These are phyloP conservation scores for Exophiala sideris DNA, from an alignment of 2,329 filamentous ascomycete genomes.

Conservation along the genomic window DNA sequence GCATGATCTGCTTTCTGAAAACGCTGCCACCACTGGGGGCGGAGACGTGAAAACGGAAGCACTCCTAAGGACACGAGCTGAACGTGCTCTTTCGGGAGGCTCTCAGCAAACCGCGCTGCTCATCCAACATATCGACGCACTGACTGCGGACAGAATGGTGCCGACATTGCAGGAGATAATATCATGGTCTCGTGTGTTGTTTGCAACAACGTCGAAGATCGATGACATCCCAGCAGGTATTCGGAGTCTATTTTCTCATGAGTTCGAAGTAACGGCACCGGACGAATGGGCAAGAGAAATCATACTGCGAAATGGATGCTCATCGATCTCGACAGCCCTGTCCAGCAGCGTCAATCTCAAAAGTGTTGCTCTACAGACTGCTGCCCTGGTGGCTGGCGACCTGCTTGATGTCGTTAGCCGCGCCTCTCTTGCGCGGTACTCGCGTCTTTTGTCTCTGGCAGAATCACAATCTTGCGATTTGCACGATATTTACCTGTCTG, in stretches of 20 bases:
- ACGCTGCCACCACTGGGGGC: constrained; percentile 65
- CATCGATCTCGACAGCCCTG: constrained; percentile 70
- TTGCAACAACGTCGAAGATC: constrained; percentile 92
- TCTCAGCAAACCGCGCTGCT: constrained; percentile 77
- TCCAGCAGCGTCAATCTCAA: constrained; percentile 80
- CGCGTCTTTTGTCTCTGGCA: constrained; percentile 72
- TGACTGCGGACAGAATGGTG: constrained; percentile 88
- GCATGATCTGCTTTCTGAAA: constrained; percentile 92
- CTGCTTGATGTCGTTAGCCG: constrained; percentile 91
- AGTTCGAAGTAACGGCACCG: constrained; percentile 87
- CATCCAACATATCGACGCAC: constrained; percentile 84
- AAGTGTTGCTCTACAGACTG: constrained; percentile 88
- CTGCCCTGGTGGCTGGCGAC: constrained; percentile 90
- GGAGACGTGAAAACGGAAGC: constrained; percentile 93
- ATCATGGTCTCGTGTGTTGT: constrained; percentile 72
- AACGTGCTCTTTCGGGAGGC: constrained; percentile 84
- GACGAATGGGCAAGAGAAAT: constrained; percentile 90
- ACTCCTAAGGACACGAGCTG: constrained; percentile 79
- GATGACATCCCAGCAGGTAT: constrained; percentile 91
- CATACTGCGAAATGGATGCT: constrained; percentile 74
- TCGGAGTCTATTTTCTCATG: constrained; percentile 87
- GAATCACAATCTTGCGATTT: constrained; percentile 26
- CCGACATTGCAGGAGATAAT: constrained; percentile 80
- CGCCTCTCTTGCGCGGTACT: constrained; percentile 71
- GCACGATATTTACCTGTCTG: constrained; percentile 78